Conservation (phyloP, 2,329 filamentous ascomycete species). For the Aspergillus sp. region DNA sequence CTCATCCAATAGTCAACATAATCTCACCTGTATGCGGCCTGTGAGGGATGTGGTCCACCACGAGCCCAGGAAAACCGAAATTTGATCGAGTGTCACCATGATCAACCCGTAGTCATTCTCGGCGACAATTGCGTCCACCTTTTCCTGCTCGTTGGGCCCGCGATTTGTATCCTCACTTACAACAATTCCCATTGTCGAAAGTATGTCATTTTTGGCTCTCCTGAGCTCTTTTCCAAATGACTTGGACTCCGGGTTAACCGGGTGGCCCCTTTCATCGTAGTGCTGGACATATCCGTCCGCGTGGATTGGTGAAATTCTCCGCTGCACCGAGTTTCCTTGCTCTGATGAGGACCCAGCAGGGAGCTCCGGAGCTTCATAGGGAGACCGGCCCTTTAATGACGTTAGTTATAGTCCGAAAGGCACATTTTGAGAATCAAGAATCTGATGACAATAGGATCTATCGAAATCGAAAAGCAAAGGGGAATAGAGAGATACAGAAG, state of each 20-base stretch:
- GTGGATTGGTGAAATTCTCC: slow-evolving; percentile 28
- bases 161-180: slow-evolving; percentile 42
- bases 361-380: slow-evolving; percentile 44
- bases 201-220: slow-evolving; percentile 52
- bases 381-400: slow-evolving; percentile 42
- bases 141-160: slow-evolving; percentile 38
- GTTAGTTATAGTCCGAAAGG: slow-evolving; percentile 20
- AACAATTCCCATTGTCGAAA: slow-evolving; percentile 50
- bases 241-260: slow-evolving; percentile 45
- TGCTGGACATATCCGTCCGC: slow-evolving; percentile 47
- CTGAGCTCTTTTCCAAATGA: slow-evolving; percentile 39
- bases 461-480: not conserved
- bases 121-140: slow-evolving; percentile 36
- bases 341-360: slow-evolving; percentile 21
- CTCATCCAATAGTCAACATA: not conserved
- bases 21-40: slow-evolving; percentile 39
- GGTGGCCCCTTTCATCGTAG: slow-evolving; percentile 50
- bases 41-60: slow-evolving; percentile 44
- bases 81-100: slow-evolving; percentile 42
- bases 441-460: not conserved
- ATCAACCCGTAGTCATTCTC: slow-evolving; percentile 47
- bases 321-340: slow-evolving; percentile 19
- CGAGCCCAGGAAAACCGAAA: slow-evolving; percentile 40
- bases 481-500: not conserved
- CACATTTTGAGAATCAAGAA: not conserved